A percentile compares a stretch with the other conserved stretches of the same genome.
These are phyloP conservation scores for Tripterygium wilfordii DNA, from an alignment of 177 flowering plant species.

Conservation along the genomic window DNA sequence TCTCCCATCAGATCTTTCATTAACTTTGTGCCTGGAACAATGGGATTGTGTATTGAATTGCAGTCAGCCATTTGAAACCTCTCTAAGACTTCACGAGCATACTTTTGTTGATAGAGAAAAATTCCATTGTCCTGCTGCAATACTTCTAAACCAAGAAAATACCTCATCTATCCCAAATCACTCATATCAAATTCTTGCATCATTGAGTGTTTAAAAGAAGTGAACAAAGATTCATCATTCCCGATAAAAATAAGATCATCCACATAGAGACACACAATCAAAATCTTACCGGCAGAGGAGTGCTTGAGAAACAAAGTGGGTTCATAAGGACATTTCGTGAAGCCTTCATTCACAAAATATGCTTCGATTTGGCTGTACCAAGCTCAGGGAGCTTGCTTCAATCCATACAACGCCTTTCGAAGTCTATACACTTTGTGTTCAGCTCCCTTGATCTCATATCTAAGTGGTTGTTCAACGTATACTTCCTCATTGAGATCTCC, in stretches of 20 bases:
- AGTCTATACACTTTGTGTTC: conserved; percentile 1
- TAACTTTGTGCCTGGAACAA: neutral
- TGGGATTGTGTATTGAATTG: neutral
- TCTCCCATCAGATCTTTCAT: neutral
- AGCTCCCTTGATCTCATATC: neutral
- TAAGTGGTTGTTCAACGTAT: neutral
- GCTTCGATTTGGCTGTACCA: conserved; percentile 5
- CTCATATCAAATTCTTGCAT: conserved; percentile 4
- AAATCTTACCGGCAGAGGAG: neutral
- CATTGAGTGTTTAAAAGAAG: conserved; percentile 1
- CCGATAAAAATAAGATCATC: conserved; percentile 4
- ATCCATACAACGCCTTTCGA: conserved; percentile 3
- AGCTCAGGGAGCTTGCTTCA: conserved; percentile 4
- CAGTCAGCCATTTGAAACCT: conserved; percentile 1
- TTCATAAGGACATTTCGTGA: conserved; percentile 2
- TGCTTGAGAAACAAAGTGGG: neutral
- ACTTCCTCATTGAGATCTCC: neutral
- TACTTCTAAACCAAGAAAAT: conserved; percentile 1
- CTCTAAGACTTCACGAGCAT: neutral
- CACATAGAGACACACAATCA: conserved; percentile 3
- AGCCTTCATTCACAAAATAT: neutral
- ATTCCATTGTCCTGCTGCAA: neutral
- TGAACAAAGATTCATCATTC: neutral
- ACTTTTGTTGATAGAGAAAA: neutral
- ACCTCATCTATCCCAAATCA: conserved; percentile 1